Base-by-base conservation (phyloP, 805 yeast species). In the Starmerella cellae region DNA sequence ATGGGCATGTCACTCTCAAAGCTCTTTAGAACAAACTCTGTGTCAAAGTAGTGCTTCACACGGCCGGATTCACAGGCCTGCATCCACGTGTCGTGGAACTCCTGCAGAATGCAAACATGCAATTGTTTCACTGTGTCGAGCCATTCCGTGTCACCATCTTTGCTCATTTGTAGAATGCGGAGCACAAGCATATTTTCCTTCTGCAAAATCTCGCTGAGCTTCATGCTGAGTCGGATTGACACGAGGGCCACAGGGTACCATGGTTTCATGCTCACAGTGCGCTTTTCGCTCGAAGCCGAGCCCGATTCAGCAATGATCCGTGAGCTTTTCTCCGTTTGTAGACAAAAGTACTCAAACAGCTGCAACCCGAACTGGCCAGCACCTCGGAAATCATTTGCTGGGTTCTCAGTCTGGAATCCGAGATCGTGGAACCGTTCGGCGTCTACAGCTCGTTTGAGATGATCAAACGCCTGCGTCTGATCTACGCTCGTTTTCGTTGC, bases 341-440 rank as follows among this genome's bases (percentile, higher is more conserved):
- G 37, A 44, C 62, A 56, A 38, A 57, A 48, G 14, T 32, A 29
- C 18, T 47, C 47, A 36, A 50, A 53, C 18, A 51, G 47, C 9
- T 33, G 35, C 24, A 58, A 37, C 8, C 63, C 64, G 18, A 59
- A 46, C 35, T 23, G 19, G 2, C 64, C 64, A 6, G 59, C 49
- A 3, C 62, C 62, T 11, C 68, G 52, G 38, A 64, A 59, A 43
- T 64, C 68, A 1, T 59, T 55, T 3, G 55, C 43, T 4, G 68
- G 68, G 42, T 61, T 60, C 16, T 47, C 19, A 1, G 66, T 64
- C 41, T 64, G 68, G 49, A 64, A 64, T 5, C 68, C 68, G 6
- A 64, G 49, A 3, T 52, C 47, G 18, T 56, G 60, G 65, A 66
- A 64, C 41, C 60, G 50, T 5, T 23, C 26, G 35, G 32, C 21